Evolutionary conservation across 768 basidiomycete genomes (phyloP).

Genomic region (Russula compacta): DNA sequence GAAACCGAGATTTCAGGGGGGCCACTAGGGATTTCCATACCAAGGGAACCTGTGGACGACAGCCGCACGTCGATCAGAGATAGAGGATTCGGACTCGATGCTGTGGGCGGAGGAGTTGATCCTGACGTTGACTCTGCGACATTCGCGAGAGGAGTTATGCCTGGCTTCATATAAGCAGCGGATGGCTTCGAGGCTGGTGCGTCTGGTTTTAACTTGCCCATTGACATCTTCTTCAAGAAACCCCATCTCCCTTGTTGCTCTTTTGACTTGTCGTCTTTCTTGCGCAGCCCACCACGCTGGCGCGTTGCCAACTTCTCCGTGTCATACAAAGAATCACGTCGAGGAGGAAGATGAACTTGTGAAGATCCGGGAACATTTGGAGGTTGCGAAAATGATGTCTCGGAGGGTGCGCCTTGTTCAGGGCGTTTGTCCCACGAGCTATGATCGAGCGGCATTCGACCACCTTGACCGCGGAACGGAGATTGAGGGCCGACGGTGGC

Average conservation of each 20-base stretch:
- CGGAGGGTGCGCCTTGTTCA: neutral
- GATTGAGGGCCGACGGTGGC: conserved; percentile 54
- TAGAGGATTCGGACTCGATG: conserved; percentile 21
- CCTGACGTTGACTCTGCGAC: conserved; percentile 9
- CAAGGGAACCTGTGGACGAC: conserved; percentile 62
- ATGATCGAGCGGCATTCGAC: conserved; percentile 34
- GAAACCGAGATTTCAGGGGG: conserved; percentile 13
- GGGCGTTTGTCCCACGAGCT: conserved; percentile 38
- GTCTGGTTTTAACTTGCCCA: conserved; percentile 82
- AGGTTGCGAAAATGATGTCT: neutral
- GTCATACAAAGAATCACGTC: neutral
- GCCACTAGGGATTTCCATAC: conserved; percentile 4
- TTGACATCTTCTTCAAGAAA: conserved; percentile 97
- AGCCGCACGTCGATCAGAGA: conserved; percentile 32
- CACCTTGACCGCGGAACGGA: conserved; percentile 29
- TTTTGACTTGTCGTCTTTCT: conserved; percentile 21
- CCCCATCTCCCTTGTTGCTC: conserved; percentile 78
- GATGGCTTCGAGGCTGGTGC: conserved; percentile 30
- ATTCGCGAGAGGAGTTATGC: conserved; percentile 13
- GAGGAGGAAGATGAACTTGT: neutral
- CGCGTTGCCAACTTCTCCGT: conserved; percentile 2
- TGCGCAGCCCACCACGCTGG: conserved; percentile 19
- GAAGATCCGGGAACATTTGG: neutral
- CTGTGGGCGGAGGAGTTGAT: neutral
- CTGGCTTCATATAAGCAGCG: conserved; percentile 31